Conservation (phyloP, 305 asterid genomes). For the Fraxinus sp. region DNA sequence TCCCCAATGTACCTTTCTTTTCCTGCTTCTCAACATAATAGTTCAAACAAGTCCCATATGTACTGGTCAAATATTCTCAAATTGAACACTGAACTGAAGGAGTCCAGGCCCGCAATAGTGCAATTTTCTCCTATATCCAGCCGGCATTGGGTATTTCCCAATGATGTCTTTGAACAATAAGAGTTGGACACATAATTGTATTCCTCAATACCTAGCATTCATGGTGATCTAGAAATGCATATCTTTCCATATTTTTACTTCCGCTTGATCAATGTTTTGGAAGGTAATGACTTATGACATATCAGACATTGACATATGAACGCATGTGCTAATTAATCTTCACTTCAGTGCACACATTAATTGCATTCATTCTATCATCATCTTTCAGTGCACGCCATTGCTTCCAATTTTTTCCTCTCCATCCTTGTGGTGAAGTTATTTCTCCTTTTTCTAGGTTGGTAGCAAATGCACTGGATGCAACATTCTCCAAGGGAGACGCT, state of each 20-base stretch:
- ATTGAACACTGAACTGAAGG: neutral
- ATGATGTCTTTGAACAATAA: neutral
- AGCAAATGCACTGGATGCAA: constrained; percentile 73
- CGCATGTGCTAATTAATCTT: neutral
- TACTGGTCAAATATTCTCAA: neutral
- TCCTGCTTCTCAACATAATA: neutral
- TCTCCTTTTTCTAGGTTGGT: constrained; percentile 59
- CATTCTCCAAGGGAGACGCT: constrained; percentile 78
- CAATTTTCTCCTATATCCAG: neutral
- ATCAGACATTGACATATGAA: neutral
- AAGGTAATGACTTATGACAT: neutral
- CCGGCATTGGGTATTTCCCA: neutral
- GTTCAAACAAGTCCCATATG: neutral
- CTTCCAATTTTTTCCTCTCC: neutral
- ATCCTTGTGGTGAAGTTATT: neutral
- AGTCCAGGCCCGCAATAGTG: neutral
- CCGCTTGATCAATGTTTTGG: neutral
- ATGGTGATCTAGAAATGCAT: neutral
- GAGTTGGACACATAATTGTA: neutral
- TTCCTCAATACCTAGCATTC: neutral
- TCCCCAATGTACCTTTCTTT: neutral
- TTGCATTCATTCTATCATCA: neutral
- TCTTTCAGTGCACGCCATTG: neutral
- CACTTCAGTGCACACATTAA: neutral
- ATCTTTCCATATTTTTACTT: constrained; percentile 4